Evolutionary conservation across 129 eudicot genomes (phyloP), one percentile per base, ranked within the genome.

Genomic region (Flaveria trinervia): DNA sequence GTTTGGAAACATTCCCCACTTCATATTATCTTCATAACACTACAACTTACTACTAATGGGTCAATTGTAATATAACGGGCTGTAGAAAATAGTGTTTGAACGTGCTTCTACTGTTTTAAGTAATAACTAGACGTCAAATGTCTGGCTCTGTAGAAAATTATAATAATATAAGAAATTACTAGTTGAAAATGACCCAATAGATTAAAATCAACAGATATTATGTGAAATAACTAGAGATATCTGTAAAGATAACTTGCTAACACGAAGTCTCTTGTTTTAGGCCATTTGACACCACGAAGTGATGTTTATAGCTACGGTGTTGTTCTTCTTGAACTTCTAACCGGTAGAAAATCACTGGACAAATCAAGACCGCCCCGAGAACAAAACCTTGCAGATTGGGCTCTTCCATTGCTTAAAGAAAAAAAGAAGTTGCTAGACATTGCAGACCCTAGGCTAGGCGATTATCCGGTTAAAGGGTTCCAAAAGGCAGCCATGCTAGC

Each of bases 371-470:
- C 97, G 22, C 81, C 93, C 16, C 79, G 98, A 36, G 98, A 91
- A 80, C 98, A 93, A 72, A 93, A 93, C 64, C 97, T 93, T 28
- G 84, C 96, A 17, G 98, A 93, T 33, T 93, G 98, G 98, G 98
- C 98, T 28, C 71, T 91, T 30, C 98, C 98, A 0, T 77, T 91
- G 79, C 93, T 93, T 1, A 86, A 73, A 81, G 98, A 93, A 73
- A 93, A 90, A 89, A 93, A 89, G 82, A 93, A 91, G 73, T 23
- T 91, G 76, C 80, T 87, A 17, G 84, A 86, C 84, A 85, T 93
- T 39, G 91, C 89, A 7, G 98, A 91, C 80, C 91, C 96, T 26
- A 80, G 98, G 76, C 78, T 93, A 64, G 98, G 90, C 10, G 96
- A 93, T 74, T 91, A 91, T 83, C 98, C 98, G 3, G 66, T 84